These are phyloP conservation scores for Lasiosphaeria miniovina DNA, from an alignment of 495 filamentous ascomycete genomes.

Conservation along the genomic window DNA sequence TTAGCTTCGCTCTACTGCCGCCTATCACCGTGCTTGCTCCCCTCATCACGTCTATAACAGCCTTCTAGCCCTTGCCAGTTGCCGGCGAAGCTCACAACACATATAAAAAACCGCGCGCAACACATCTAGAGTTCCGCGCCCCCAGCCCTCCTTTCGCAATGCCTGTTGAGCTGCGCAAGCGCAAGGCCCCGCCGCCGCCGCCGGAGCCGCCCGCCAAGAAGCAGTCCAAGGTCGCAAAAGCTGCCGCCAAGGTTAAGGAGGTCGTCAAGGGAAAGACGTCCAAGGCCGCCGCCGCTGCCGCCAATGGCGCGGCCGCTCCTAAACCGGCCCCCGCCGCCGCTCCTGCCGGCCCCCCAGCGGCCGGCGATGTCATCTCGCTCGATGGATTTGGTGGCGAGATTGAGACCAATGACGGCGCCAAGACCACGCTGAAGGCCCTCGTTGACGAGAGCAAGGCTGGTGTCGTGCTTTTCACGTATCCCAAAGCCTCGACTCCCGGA, in stretches of 20 bases:
- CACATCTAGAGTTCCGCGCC: neutral
- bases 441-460: conserved; percentile 80
- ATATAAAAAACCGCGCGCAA: neutral
- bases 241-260: conserved; percentile 45
- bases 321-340: conserved; percentile 26
- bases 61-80: too few relatives aligned
- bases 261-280: conserved; percentile 35
- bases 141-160: conserved; percentile 28
- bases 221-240: conserved; percentile 42
- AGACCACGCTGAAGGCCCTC: conserved; percentile 71
- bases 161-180: conserved; percentile 68
- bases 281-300: conserved; percentile 31
- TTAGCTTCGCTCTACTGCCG: neutral
- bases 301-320: conserved; percentile 30
- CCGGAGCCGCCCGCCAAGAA: conserved; percentile 55
- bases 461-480: conserved; percentile 92
- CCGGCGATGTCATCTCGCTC: conserved; percentile 57
- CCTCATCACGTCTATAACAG: neutral
- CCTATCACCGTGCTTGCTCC: conserved; percentile 5
- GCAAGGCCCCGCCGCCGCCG: conserved; percentile 62
- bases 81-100: too few relatives aligned
- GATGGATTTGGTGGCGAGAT: conserved; percentile 79
- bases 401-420: conserved; percentile 76
- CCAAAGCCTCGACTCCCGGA: conserved; percentile 89
- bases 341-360: conserved; percentile 30